Evolutionary conservation across 2,329 filamentous ascomycete species (phyloP).

Genomic region (Stachybotrys echinatus): DNA sequence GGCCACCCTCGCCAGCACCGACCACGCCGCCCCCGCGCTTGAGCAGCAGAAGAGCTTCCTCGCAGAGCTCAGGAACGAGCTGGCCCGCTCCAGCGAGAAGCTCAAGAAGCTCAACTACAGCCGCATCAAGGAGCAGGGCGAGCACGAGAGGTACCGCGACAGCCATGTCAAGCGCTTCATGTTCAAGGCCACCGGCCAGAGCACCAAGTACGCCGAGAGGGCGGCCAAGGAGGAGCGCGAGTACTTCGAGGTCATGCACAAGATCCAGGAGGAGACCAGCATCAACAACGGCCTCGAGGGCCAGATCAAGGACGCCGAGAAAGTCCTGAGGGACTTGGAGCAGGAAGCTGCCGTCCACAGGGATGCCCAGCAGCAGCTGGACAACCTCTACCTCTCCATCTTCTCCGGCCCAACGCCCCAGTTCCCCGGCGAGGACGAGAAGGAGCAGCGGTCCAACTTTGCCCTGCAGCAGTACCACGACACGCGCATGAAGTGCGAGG

Average conservation of each 20-base stretch:
- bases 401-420: slow-evolving; percentile 48
- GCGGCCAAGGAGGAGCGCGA: slow-evolving; percentile 50
- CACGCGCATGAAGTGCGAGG: slow-evolving; percentile 26
- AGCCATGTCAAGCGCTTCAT: slow-evolving; percentile 45
- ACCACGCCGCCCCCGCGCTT: slow-evolving; percentile 40
- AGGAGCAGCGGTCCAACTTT: slow-evolving; percentile 30
- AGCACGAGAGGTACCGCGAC: slow-evolving; percentile 48
- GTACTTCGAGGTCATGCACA: slow-evolving; percentile 47
- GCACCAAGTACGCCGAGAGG: slow-evolving; percentile 31
- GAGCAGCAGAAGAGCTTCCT: slow-evolving; percentile 40
- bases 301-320: slow-evolving; percentile 34
- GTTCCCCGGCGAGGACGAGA: slow-evolving; percentile 47
- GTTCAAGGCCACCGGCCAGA: slow-evolving; percentile 44
- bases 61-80: slow-evolving; percentile 36
- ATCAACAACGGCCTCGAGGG: slow-evolving; percentile 31
- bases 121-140: slow-evolving; percentile 41
- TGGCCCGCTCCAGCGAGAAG: slow-evolving; percentile 26
- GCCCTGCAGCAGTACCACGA: slow-evolving; percentile 32
- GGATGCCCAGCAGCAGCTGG: slow-evolving; percentile 39
- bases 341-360: slow-evolving; percentile 25
- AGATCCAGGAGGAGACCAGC: slow-evolving; percentile 38
- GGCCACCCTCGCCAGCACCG: slow-evolving; percentile 38
- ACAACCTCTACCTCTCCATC: slow-evolving; percentile 44
- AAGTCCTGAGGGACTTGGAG: slow-evolving; percentile 29
- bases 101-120: slow-evolving; percentile 32